These are phyloP conservation scores for Paragyromitra xinjiangensis DNA, from an alignment of 495 filamentous ascomycete genomes.

Conservation along the genomic window DNA sequence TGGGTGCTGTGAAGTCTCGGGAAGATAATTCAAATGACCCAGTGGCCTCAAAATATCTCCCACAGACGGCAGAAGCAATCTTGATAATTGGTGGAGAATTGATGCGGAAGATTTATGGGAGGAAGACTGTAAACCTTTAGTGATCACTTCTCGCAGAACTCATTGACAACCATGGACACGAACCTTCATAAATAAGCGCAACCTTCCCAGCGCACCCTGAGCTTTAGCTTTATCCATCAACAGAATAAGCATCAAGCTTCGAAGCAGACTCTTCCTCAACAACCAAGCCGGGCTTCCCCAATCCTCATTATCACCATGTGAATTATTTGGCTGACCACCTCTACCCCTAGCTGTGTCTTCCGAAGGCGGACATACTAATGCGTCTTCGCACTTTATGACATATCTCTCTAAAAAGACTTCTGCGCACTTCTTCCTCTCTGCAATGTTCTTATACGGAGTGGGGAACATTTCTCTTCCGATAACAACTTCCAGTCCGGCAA, in stretches of 20 bases:
- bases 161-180: conserved; percentile 61
- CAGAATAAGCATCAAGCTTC: conserved; percentile 70
- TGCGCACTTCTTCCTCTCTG: conserved; percentile 60
- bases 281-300: conserved; percentile 60
- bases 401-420: conserved; percentile 68
- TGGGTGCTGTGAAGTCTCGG: conserved; percentile 65
- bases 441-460: conserved; percentile 49
- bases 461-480: conserved; percentile 66
- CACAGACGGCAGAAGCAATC: conserved; percentile 67
- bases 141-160: background rate
- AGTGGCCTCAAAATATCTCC: conserved; percentile 68
- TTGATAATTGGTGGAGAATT: conserved; percentile 65
- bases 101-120: conserved; percentile 66
- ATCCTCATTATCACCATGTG: conserved; percentile 56
- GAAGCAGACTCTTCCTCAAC: conserved; percentile 67
- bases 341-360: conserved; percentile 40
- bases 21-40: conserved; percentile 67
- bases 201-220: conserved; percentile 55
- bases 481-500: conserved; percentile 68
- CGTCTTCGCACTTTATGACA: conserved; percentile 69
- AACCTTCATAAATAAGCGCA: conserved; percentile 55
- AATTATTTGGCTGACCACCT: conserved; percentile 32
- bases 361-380: conserved; percentile 52
- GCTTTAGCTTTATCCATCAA: conserved; percentile 68
- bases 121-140: conserved; percentile 47